Percentiles rank a stretch among this genome's conserved stretches.
Conservation (phyloP, 169 alveolate genomes). For the Fabrea salina region DNA sequence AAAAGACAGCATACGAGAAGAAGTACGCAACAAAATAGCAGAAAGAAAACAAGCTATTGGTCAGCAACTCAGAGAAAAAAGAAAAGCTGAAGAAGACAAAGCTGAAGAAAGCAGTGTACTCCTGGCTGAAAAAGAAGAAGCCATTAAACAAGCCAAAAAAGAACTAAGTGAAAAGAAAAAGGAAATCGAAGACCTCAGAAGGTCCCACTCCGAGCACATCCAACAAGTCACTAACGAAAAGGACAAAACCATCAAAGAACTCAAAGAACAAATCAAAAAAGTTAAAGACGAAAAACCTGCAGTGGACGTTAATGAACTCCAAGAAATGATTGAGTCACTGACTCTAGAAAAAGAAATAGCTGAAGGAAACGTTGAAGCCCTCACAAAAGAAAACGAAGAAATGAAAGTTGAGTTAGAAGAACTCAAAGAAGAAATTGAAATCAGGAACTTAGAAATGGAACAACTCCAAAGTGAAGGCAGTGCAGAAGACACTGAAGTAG, state of each 20-base stretch:
- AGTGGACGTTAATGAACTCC: neutral
- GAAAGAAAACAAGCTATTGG: slow-evolving; percentile 12
- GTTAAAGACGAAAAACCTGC: neutral
- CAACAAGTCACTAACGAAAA: too few relatives aligned
- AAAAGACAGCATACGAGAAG: neutral
- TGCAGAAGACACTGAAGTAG: neutral
- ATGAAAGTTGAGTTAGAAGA: neutral
- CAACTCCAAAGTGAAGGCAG: neutral
- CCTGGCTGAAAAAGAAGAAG: neutral
- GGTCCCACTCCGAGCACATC: too few relatives aligned
- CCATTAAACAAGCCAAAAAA: neutral
- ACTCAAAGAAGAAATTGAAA: slow-evolving; percentile 16
- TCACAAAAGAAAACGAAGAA: slow-evolving; percentile 13
- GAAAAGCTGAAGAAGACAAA: neutral
- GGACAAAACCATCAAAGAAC: neutral
- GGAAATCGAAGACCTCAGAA: neutral
- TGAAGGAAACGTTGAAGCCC: slow-evolving; percentile 22
- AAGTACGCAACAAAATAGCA: slow-evolving; percentile 3
- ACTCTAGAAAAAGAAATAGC: slow-evolving; percentile 34
- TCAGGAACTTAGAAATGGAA: slow-evolving; percentile 18
- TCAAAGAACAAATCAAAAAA: neutral
- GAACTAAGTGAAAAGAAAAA: neutral
- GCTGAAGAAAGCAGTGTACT: neutral
- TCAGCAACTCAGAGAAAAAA: slow-evolving; percentile 4
- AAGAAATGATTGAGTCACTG: slow-evolving; percentile 21